Base-by-base conservation (phyloP, 768 basidiomycete species). In the Grammothele lineata region DNA sequence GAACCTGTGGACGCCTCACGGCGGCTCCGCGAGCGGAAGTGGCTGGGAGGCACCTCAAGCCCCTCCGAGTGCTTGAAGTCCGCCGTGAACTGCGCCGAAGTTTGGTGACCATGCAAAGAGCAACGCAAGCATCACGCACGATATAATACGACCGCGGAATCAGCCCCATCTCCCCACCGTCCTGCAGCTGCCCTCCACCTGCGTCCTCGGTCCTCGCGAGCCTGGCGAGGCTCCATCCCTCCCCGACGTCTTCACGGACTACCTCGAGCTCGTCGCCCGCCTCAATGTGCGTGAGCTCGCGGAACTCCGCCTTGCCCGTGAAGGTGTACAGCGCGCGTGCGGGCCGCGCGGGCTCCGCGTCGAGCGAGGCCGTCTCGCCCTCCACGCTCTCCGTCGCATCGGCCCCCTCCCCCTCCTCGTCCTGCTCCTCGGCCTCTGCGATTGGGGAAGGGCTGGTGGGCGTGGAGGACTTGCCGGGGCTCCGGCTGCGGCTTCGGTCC, bases 171-270 rank as follows among this genome's bases (percentile, higher is more conserved):
- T 83, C 80, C 24, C 78, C 79, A n/a, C 63, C 67, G 10, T 62
- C 68, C 10, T 56, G 64, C 48, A 69, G 45, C 45, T 14, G n/a
- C n/a, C n/a, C n/a, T n/a, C n/a, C 33, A 23, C 21, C 51, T 24
- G 34, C 24, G 23, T 40, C 48, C 44, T 32, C 22, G 30, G 27
- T 52, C 26, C 36, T 48, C 21, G 44, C 53, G 8, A 55, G 74
- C 66, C 71, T 78, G 12, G 84, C 83, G 27, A 91, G 69, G 65
- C 88, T 89, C 88, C 88, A 90, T 5, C 87, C 88, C 53, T 89
- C 85, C 6, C 80, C 81, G 1, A 81, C 70, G 43, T 87, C 75
- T 50, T 87, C 85, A 52, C 78, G 83, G 40, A 92, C 57, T n/a
- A 89, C 68, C 39, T 82, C 77, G 18, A 92, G 62, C 51, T 75